Percentiles rank a stretch among this genome's conserved stretches.
Evolutionary conservation across 2,329 filamentous ascomycete genomes (phyloP).

Genomic region (Cryphonectria radicalis): DNA sequence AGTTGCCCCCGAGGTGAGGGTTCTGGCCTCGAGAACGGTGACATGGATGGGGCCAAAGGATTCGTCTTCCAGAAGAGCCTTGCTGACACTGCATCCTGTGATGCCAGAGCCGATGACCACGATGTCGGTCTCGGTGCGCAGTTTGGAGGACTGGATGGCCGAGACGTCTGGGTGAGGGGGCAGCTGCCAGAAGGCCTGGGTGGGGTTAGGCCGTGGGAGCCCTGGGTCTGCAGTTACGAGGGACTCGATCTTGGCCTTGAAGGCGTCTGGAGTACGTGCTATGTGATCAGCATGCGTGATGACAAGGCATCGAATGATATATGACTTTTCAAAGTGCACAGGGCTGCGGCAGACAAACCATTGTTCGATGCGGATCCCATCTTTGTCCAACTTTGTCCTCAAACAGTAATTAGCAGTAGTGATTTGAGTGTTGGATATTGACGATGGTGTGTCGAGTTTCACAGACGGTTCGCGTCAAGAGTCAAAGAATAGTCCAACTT

Average conservation of each 20-base stretch:
- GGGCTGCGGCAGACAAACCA: not conserved
- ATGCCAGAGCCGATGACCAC: conserved; percentile 61
- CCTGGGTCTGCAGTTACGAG: conserved; percentile 8
- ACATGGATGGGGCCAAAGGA: conserved; percentile 1
- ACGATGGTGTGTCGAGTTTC: too few relatives aligned
- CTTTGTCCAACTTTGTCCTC: not conserved
- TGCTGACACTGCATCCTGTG: conserved; percentile 48
- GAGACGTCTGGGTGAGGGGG: conserved; percentile 11
- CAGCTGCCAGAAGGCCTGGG: conserved; percentile 10
- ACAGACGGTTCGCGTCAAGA: too few relatives aligned
- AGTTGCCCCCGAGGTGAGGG: conserved; percentile 1
- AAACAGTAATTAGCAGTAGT: not conserved
- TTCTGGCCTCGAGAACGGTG: conserved; percentile 23
- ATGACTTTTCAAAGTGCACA: not conserved
- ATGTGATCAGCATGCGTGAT: not conserved
- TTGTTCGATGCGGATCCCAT: not conserved
- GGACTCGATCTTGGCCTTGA: conserved; percentile 1
- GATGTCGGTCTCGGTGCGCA: conserved; percentile 49
- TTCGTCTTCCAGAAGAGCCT: conserved; percentile 6
- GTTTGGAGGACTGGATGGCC: conserved; percentile 35
- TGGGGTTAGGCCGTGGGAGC: conserved; percentile 6
- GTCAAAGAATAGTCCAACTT: too few relatives aligned
- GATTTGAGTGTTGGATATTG: too few relatives aligned
- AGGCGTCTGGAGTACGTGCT: not conserved
- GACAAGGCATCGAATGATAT: not conserved